A percentile compares a stretch with the other conserved stretches of the same genome.
Conservation (phyloP, 139 green algal genomes). For the Chlamydomonas eustigma region DNA sequence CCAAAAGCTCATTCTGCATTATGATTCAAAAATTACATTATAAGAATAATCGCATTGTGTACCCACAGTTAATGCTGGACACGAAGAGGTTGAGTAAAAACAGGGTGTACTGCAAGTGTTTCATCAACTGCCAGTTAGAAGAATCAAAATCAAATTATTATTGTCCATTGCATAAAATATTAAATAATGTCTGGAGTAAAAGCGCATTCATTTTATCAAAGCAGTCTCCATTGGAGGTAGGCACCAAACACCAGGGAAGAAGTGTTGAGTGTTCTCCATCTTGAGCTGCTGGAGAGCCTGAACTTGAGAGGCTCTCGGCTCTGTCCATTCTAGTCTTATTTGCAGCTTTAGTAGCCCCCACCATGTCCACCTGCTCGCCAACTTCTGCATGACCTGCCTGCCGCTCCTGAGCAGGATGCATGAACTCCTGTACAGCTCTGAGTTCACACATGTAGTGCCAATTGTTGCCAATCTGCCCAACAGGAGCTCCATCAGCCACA, state of each 20-base stretch:
- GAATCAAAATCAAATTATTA: no score
- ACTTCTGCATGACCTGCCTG: no score
- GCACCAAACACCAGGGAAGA: background rate
- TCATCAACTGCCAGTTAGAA: no score
- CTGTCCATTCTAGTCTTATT: background rate
- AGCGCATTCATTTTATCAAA: background rate
- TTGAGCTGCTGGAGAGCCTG: background rate
- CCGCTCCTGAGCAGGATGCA: background rate
- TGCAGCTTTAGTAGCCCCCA: background rate
- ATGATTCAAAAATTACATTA: no score
- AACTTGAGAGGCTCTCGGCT: background rate
- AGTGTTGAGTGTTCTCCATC: background rate
- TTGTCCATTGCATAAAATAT: background rate
- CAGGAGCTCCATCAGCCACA: background rate
- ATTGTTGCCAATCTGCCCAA: background rate
- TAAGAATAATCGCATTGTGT: no score
- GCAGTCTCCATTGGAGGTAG: background rate
- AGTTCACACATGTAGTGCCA: conserved; percentile 3
- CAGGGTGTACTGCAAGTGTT: no score
- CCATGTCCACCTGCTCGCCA: no score
- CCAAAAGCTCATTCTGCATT: no score
- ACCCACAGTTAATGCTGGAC: no score
- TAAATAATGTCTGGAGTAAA: background rate
- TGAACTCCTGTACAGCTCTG: background rate
- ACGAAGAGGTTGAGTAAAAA: no score